These are phyloP conservation scores for Petasospora rhodanensis DNA, from an alignment of 1,139 yeast genomes.

Conservation along the genomic window DNA sequence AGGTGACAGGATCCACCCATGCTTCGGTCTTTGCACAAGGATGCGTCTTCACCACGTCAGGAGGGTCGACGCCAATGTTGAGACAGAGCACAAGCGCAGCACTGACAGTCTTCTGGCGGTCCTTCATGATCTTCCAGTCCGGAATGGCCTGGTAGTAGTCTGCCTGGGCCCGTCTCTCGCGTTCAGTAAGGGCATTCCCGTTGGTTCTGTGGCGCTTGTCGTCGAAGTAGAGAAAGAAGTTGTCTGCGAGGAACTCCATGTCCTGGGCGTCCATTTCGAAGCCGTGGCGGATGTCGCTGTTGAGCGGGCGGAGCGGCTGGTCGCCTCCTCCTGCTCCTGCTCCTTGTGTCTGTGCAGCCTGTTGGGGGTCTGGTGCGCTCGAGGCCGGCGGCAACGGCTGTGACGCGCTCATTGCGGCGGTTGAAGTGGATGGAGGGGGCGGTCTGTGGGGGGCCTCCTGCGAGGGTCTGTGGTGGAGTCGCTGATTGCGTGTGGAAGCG, in stretches of 20 bases:
- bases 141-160: constrained; percentile 62
- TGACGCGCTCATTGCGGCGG: too few species aligned
- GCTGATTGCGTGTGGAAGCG: too few species aligned
- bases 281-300: constrained; percentile 70
- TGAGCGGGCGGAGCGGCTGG: constrained; percentile 30
- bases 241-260: constrained; percentile 59
- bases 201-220: constrained; percentile 90
- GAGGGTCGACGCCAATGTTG: constrained; percentile 95
- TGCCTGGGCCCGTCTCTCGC: constrained; percentile 39
- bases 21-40: constrained; percentile 93
- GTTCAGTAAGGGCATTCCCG: constrained; percentile 73
- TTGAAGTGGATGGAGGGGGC: too few species aligned
- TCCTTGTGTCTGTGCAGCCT: not conserved
- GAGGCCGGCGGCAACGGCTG: too few species aligned
- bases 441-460: too few species aligned
- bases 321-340: not conserved
- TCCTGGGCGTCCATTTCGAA: constrained; percentile 75
- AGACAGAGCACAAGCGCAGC: constrained; percentile 90
- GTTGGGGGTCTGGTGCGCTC: too few species aligned
- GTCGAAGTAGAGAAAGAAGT: constrained; percentile 76
- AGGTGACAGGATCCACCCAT: constrained; percentile 87
- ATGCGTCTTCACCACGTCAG: constrained; percentile 88
- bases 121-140: constrained; percentile 91
- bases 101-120: constrained; percentile 88
- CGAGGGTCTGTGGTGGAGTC: too few species aligned